Evolutionary conservation across 352 stramenopile genomes (phyloP), one percentile per base, ranked within the genome.

Genomic region (Phytophthora pinifolia): DNA sequence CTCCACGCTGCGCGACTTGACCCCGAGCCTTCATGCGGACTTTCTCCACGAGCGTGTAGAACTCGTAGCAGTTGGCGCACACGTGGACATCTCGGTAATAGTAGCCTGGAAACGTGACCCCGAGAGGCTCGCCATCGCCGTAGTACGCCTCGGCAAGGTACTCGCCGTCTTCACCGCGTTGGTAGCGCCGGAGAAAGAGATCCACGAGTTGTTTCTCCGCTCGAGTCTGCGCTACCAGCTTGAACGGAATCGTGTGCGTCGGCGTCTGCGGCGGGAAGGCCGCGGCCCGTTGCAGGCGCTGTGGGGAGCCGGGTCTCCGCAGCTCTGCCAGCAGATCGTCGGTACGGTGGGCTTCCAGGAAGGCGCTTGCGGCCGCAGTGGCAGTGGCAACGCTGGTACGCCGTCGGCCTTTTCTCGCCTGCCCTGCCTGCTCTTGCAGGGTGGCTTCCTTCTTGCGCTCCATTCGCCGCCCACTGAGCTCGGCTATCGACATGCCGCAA

Each of bases 11-110:
- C 0, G 66, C 67, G 0, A 92, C 53, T 44, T 84, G 73, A 33
- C 65, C 44, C 4, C 83, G 55, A 17, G 84, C 69, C 51, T 87
- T 72, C 75, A 89, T 88, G 12, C 84, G 79, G 8, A 89, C 80
- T 20, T 75, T 63, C 48, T 92, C 84, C 9, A 94, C 62, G 10
- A 94, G 70, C 27, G 65, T 86, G 57, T 94, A 94, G 37, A 94
- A 74, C 32, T 72, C 70, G 49, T 88, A 94, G 65, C 84, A 94
- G 47, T 91, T 86, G 14, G 35, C 50, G 34, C 84, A 94, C 2
- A 94, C 80, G 18, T 86, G 78, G 9, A 89, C 76, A 14, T 92
- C 67, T 54, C 90, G 80, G 49, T 94, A 94, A 48, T 90, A 94
- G 39, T 92, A 91, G 0, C 84, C 83, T 6, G 84, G 84, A 50